Base-by-base conservation (phyloP, 345 rosid genomes). In the Noccaea bulbosa region DNA sequence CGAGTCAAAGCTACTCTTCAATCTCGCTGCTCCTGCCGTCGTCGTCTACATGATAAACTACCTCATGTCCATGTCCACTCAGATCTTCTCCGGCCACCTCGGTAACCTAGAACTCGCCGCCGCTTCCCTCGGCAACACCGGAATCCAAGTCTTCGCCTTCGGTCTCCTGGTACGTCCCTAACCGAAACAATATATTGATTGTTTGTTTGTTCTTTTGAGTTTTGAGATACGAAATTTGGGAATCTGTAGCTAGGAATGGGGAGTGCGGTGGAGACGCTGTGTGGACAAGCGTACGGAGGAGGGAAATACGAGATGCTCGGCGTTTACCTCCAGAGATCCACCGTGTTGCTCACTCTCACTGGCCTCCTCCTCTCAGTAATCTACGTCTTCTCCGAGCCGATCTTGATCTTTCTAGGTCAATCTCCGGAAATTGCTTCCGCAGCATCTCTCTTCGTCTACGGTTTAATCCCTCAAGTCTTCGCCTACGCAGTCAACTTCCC, bases 221-320 rank as follows among this genome's bases (percentile, higher is more conserved):
- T 33, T 33, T 49, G 2, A 27, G 4, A 27, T 33, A 7, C 2
- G 5, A 16, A 41, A 7, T 9, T 62, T 64, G 17, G 10, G 7
- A 44, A 32, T 15, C 1, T 4, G 16, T 65, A 83, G 81, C 20
- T 76, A 66, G 84, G 83, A 16, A 83, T 80, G 92, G 90, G 92
- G 62, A 85, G 90, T 50, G 90, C 90, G 12, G 90, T 83, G 62
- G 90, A 85, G 79, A 87, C 92, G 0, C 70, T 87, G 10, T 85
- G 92, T 33, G 92, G 92, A 5, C 90, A 87, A 78, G 89, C 88
- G 1, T 85, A 45, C 49, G 92, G 92, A 2, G 90, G 87, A 11
- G 44, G 55, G 4, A 81, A 74, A 27, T 82, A 73, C 54, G 83
- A 71, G 30, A 80, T 81, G 83, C 75, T 87, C 16, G 92, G 92